phyloP scores from a whole-genome alignment of 805 yeast genomes.

The Candida peoriensis region DNA sequence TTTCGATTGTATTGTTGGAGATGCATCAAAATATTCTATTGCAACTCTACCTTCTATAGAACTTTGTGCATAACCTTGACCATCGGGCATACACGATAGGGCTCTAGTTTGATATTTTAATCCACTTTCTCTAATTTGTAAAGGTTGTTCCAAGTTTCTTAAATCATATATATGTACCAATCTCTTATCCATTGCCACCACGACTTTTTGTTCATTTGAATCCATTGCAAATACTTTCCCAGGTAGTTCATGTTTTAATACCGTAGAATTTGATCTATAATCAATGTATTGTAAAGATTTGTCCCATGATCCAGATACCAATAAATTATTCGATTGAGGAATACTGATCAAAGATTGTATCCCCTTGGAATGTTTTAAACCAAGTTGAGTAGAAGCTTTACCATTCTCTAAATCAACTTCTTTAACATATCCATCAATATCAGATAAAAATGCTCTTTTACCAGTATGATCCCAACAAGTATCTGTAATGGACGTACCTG shows the following conservation, averaged over 20 bases:
- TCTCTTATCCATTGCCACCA: constrained; percentile 51
- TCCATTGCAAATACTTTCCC: constrained; percentile 64
- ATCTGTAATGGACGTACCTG: constrained; percentile 16
- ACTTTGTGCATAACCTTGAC: constrained; percentile 58
- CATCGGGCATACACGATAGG: constrained; percentile 48
- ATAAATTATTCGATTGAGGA: constrained; percentile 21
- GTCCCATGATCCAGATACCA: constrained; percentile 63
- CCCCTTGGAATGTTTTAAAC: constrained; percentile 34
- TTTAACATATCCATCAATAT: constrained; percentile 49
- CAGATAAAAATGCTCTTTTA: constrained; percentile 38
- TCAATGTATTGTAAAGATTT: constrained; percentile 46
- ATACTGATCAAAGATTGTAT: constrained; percentile 29
- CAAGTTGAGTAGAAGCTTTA: constrained; percentile 19
- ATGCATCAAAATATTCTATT: constrained; percentile 58
- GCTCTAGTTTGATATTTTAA: constrained; percentile 61
- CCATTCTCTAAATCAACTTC: constrained; percentile 47
- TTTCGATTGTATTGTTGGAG: constrained; percentile 33
- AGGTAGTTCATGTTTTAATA: constrained; percentile 24
- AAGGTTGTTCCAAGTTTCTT: constrained; percentile 39
- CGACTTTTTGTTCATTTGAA: constrained; percentile 36
- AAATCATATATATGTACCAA: constrained; percentile 54
- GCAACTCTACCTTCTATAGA: constrained; percentile 83
- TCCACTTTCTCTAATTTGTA: constrained; percentile 55
- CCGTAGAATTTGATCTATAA: constrained; percentile 22
- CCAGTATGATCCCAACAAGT: constrained; percentile 18